Evolutionary conservation across 768 basidiomycete species (phyloP), one percentile per base, ranked within the genome.

Genomic region (Brasilioporus rufonigricans): DNA sequence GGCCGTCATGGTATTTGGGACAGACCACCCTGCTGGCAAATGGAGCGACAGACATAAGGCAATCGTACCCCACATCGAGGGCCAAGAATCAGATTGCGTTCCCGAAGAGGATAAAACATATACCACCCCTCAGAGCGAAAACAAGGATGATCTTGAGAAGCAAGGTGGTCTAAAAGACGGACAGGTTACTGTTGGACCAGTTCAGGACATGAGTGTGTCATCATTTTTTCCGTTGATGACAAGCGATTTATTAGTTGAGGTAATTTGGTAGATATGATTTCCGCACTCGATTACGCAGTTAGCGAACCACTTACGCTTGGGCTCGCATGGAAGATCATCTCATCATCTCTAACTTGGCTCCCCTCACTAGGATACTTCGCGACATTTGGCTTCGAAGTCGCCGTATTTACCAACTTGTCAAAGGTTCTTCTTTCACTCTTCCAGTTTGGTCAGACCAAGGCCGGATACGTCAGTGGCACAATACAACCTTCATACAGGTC

Each of bases 111-210:
- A 70, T 18, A 24, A 53, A 38, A 39, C 40, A 19, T 61, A 64
- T 11, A 19, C 38, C n/a, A n/a, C 38, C 38, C 38, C 38, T 39
- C 38, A 21, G 7, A 39, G n/a, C 19, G 19, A 39, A 21, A 19
- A 39, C 19, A 39, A 39, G 8, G n/a, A 39, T 13, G 58, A 57
- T 35, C 55, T 61, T 23, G 67, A 65, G 44, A 65, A 76, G 60
- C 64, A 65, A 18, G 58, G 57, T 21, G 65, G 59, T 38, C 52
- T 58, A 29, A 52, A 26, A 19, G 59, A 60, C 26, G 16, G 60
- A 9, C 60, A 65, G 6, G 63, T 66, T 36, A 58, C 51, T 21
- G 44, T 45, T 8, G 6, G 4, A 12, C 27, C 43, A 29, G 45
- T 31, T 23, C 11, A 36, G 1, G 45, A 53, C 21, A 9, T 5